Percentiles rank a stretch among this genome's conserved stretches.
Evolutionary conservation across 2,329 filamentous ascomycete genomes (phyloP).

Genomic region (Calycina herbarum): DNA sequence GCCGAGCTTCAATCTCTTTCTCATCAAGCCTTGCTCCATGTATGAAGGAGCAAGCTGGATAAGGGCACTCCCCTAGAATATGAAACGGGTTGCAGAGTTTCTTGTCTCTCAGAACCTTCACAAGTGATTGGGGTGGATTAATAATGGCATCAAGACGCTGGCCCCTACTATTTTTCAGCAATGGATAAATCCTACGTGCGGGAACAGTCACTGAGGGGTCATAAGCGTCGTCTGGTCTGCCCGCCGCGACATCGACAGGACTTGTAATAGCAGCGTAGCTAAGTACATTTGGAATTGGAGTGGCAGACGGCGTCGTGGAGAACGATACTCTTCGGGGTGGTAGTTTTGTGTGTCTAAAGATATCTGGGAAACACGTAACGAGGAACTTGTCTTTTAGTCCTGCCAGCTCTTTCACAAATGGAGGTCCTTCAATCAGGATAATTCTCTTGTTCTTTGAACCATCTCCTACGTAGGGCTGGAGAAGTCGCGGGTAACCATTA

Average conservation of each 20-base stretch:
- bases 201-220: too few relatives aligned
- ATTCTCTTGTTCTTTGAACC: slow-evolving; percentile 35
- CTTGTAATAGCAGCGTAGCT: slow-evolving; percentile 13
- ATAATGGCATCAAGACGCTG: slow-evolving; percentile 20
- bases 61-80: slow-evolving; percentile 15
- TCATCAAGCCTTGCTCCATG: slow-evolving; percentile 19
- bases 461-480: slow-evolving; percentile 37
- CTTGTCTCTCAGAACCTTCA: slow-evolving; percentile 13
- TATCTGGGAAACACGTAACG: slow-evolving; percentile 28
- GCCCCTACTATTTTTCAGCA: slow-evolving; percentile 11
- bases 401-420: slow-evolving; percentile 41
- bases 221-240: too few relatives aligned
- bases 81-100: slow-evolving; percentile 14
- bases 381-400: slow-evolving; percentile 36
- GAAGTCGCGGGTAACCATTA: slow-evolving; percentile 44
- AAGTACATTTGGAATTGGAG: slow-evolving; percentile 10
- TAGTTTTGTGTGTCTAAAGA: slow-evolving; percentile 34
- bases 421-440: slow-evolving; percentile 42
- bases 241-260: too few relatives aligned
- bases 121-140: slow-evolving; percentile 14
- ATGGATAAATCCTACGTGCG: too few relatives aligned
- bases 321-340: slow-evolving; percentile 18
- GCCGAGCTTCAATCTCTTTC: slow-evolving; percentile 19
- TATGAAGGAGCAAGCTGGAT: slow-evolving; percentile 11
- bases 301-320: slow-evolving; percentile 11